Base-by-base conservation (phyloP, 495 filamentous ascomycete genomes). In the Aspergillus haitiensis region DNA sequence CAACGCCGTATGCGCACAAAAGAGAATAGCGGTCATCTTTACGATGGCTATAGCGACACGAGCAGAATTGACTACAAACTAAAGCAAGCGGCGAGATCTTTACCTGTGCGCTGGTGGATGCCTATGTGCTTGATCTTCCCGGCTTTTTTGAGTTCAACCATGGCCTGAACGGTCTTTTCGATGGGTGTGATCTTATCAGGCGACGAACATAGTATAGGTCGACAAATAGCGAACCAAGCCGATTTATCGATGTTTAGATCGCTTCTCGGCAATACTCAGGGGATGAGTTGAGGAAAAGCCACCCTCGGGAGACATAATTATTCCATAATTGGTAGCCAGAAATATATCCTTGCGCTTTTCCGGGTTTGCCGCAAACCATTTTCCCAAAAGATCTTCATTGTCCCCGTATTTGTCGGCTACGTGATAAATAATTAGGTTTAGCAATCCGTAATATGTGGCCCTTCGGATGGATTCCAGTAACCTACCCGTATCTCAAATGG, bases 151-250 rank as follows among this genome's bases (percentile, higher is more conserved):
- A 84, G 69, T 40, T 81, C 70, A 6, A 70, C 75, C 73, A 85
- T 72, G 7, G 70, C 72, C 46, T 74, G 52, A 44, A 90, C 75
- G 0, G 84, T 88, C 68, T 84, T 82, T 70, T 91, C 88, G 31
- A 90, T 78, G 0, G 87, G 87, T 0, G 71, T 80, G 13, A 72
- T 63, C 5, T 57, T 60, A 53, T 76, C 77, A 75, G 65, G 3
- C 67, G 66, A 45, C 88, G 86, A 35, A 75, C 69, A 60, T 88
- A 88, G 60, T 81, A 87, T 9, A 91, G 67, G 58, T 91, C 86
- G 37, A 91, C 76, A 7, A 42, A 77, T 1, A 80, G 73, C 0
- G 81, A 64, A 0, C 78, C 79, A 3, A 90, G 75, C 0, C 81
- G 66, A 48, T 74, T 67, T 42, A 89, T 67, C 11, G 78, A 83